Evolutionary conservation across 257 asterid genomes (phyloP).

Genomic region (Nicotiana tomentosiformis): DNA sequence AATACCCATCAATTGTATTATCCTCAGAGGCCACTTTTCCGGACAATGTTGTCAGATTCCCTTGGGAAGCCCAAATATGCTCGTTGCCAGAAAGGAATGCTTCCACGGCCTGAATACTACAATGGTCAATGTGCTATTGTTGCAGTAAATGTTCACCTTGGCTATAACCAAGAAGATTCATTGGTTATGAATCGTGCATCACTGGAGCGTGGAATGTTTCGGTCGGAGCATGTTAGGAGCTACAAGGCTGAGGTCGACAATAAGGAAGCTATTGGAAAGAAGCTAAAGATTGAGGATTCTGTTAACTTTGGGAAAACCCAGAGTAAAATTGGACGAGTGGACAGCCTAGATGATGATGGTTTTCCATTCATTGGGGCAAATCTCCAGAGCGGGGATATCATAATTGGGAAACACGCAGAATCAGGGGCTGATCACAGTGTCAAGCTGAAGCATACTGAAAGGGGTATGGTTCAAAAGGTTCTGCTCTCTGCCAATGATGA

Average conservation of each 20-base stretch:
- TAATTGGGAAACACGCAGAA: slow-evolving; percentile 77
- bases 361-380: slow-evolving; percentile 85
- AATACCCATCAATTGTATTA: slow-evolving; percentile 74
- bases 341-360: slow-evolving; percentile 93
- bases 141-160: slow-evolving; percentile 89
- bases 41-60: slow-evolving; percentile 71
- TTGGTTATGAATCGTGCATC: slow-evolving; percentile 92
- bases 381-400: slow-evolving; percentile 80
- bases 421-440: slow-evolving; percentile 81
- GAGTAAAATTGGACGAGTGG: slow-evolving; percentile 82
- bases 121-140: slow-evolving; percentile 94
- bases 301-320: slow-evolving; percentile 70
- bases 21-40: slow-evolving; percentile 83
- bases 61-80: slow-evolving; percentile 59
- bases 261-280: slow-evolving; percentile 39
- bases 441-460: slow-evolving; percentile 88
- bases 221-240: slow-evolving; percentile 80
- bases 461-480: slow-evolving; percentile 94
- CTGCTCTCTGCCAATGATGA: slow-evolving; percentile 81
- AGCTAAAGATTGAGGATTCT: slow-evolving; percentile 45
- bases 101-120: slow-evolving; percentile 76
- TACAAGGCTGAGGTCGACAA: slow-evolving; percentile 76
- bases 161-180: slow-evolving; percentile 96
- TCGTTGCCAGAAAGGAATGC: slow-evolving; percentile 48
- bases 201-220: slow-evolving; percentile 91